Evolutionary conservation across 805 yeast species (phyloP).

Genomic region (Candida palmyrensis): DNA sequence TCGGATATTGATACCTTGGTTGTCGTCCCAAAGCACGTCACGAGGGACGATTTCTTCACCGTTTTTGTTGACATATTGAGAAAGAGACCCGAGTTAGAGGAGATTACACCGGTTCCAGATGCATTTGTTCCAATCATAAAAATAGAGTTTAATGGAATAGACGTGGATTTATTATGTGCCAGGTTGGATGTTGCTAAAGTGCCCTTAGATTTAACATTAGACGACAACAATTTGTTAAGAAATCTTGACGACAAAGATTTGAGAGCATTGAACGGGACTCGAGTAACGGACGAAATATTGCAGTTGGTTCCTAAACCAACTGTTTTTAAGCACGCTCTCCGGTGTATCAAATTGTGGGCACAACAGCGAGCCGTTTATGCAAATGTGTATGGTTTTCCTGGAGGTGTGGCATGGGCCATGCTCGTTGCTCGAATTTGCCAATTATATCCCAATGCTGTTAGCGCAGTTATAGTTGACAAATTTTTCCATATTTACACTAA

Average conservation of each 20-base stretch:
- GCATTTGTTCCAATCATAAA: slow-evolving; percentile 97
- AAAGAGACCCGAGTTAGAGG: slow-evolving; percentile 77
- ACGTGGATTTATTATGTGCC: slow-evolving; percentile 88
- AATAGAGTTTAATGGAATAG: slow-evolving; percentile 82
- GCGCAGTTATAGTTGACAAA: slow-evolving; percentile 85
- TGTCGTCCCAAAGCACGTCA: slow-evolving; percentile 95
- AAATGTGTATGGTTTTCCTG: slow-evolving; percentile 95
- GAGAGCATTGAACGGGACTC: slow-evolving; percentile 88
- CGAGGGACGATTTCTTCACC: slow-evolving; percentile 82
- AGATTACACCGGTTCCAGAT: slow-evolving; percentile 90
- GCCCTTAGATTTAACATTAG: slow-evolving; percentile 66
- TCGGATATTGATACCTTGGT: slow-evolving; percentile 95
- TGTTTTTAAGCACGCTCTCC: slow-evolving; percentile 84
- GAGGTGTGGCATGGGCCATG: slow-evolving; percentile 99
- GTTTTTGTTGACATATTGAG: slow-evolving; percentile 71
- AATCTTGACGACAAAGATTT: slow-evolving; percentile 90
- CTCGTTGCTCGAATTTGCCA: slow-evolving; percentile 97
- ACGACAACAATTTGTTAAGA: slow-evolving; percentile 78
- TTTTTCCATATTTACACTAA: slow-evolving; percentile 80
- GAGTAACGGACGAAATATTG: slow-evolving; percentile 94
- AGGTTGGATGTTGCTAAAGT: slow-evolving; percentile 78
- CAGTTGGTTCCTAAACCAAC: slow-evolving; percentile 87
- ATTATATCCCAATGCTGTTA: slow-evolving; percentile 91
- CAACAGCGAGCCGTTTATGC: slow-evolving; percentile 91
- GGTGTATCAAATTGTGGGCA: slow-evolving; percentile 97